phyloP scores from a whole-genome alignment of 257 asterid species.

The Plantago major region DNA sequence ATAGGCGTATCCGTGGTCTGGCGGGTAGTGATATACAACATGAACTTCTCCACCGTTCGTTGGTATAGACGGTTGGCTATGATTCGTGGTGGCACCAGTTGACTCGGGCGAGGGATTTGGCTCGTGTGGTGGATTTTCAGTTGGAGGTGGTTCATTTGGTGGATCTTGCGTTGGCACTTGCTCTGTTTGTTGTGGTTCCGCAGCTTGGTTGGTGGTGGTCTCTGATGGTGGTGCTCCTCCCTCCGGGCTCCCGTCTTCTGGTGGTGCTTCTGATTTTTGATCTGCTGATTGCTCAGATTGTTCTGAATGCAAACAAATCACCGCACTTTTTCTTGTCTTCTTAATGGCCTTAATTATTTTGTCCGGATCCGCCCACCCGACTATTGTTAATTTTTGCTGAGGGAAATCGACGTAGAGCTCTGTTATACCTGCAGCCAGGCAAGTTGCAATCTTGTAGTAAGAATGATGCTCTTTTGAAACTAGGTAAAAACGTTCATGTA shows the following conservation, averaged over 20 bases:
- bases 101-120: conserved; percentile 26
- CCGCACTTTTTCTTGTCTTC: conserved; percentile 67
- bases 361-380: conserved; percentile 81
- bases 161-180: conserved; percentile 28
- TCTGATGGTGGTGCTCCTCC: conserved; percentile 37
- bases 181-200: conserved; percentile 38
- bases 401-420: conserved; percentile 70
- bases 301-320: conserved; percentile 61
- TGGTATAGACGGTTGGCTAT: conserved; percentile 30
- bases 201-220: conserved; percentile 26
- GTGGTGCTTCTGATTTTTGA: conserved; percentile 27
- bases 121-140: conserved; percentile 39
- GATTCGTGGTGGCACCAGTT: conserved; percentile 28
- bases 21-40: conserved; percentile 60
- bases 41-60: conserved; percentile 71
- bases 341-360: conserved; percentile 70
- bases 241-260: conserved; percentile 28
- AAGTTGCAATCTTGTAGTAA: background rate
- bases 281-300: conserved; percentile 49
- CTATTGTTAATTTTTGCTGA: conserved; percentile 63
- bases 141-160: conserved; percentile 33
- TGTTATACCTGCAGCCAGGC: conserved; percentile 48
- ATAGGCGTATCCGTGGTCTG: conserved; percentile 41
- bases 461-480: background rate
- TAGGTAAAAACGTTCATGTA: background rate